Percentiles rank a stretch among this genome's conserved stretches.
Conservation (phyloP, 2,329 filamentous ascomycete genomes). For the Polytolypa hystricis region DNA sequence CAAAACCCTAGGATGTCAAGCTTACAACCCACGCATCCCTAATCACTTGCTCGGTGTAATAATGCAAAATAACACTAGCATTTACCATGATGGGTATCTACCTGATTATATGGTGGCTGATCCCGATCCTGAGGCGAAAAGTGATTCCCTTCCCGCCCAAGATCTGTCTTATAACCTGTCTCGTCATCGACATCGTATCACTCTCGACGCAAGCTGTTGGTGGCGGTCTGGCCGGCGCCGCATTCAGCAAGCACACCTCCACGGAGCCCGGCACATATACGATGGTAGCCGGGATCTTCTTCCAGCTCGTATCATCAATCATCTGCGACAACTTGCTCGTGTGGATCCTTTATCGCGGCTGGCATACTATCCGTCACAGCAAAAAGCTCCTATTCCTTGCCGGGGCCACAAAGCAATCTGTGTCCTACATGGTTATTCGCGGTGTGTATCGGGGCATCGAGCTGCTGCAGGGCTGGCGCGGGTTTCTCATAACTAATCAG, state of each 20-base stretch:
- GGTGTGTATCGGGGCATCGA: constrained; percentile 35
- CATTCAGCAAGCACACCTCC: constrained; percentile 30
- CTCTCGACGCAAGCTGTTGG: constrained; percentile 37
- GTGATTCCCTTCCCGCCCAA: constrained; percentile 25
- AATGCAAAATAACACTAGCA: constrained; percentile 6
- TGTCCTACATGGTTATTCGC: constrained; percentile 28
- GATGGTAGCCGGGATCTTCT: constrained; percentile 37
- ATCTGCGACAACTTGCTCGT: constrained; percentile 34
- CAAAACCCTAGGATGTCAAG: too few species aligned
- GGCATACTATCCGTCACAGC: neutral
- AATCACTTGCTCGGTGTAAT: too few species aligned
- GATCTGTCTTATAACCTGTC: constrained; percentile 31
- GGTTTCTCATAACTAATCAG: constrained; percentile 29
- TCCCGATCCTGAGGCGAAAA: constrained; percentile 15
- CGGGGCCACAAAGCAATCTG: constrained; percentile 20
- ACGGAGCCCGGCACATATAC: constrained; percentile 27
- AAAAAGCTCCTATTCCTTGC: neutral
- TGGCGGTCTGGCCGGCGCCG: constrained; percentile 32
- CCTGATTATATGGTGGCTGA: constrained; percentile 29
- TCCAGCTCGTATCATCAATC: constrained; percentile 41
- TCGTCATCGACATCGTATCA: constrained; percentile 37
- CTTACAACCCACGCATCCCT: too few species aligned
- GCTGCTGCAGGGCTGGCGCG: constrained; percentile 33
- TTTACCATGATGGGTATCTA: constrained; percentile 27
- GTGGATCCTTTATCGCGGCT: neutral